Base-by-base conservation (phyloP, 495 filamentous ascomycete genomes). In the Pyrenula massariospora region DNA sequence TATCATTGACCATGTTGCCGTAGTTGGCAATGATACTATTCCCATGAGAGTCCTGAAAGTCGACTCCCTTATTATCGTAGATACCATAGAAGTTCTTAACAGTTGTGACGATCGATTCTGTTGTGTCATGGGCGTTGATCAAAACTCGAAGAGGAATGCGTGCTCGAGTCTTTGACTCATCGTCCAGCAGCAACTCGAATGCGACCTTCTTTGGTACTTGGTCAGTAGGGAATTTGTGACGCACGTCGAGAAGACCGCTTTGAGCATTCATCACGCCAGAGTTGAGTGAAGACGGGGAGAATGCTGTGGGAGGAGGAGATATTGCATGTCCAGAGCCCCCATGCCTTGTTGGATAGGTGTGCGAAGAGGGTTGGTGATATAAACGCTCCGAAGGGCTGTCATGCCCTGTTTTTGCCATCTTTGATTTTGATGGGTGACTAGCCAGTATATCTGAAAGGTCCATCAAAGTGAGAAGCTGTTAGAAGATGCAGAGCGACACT, bases 71-170 rank as follows among this genome's bases (percentile, higher is more conserved):
- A 58, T 81, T 78, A 57, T 88, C 83, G 63, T 94, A 93, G 61
- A 97, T 80, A 47, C 91, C 93, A 67, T 93, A 96, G 74, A 96
- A 96, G 73, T 95, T 96, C 75, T 94, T 96, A 56, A 96, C 91
- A 2, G 93, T 96, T 2, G 88, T 88, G 55, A 95, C 86, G 68
- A 98, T 97, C 22, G 89, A 95, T 59, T 96, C 91, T 3, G 93
- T 98, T 50, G 86, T 86, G 73, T 98, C 93, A 71, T 95, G 89
- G 21, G 88, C 87, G 60, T 81, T 91, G 51, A 98, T 96, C 53
- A 88, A 84, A 25, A 98, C 90, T 63, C 89, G 82, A 80, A 97
- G 86, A 12, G 93, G 92, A 54, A 94, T 79, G 59, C 91, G 82
- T 61, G 85, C 89, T 58, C 83, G 80, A 57, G 84, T 80, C 65